Percentiles rank a stretch among this genome's conserved stretches.
Conservation (phyloP, 73 alveolate genomes). For the Paramecium tetraurelia region DNA sequence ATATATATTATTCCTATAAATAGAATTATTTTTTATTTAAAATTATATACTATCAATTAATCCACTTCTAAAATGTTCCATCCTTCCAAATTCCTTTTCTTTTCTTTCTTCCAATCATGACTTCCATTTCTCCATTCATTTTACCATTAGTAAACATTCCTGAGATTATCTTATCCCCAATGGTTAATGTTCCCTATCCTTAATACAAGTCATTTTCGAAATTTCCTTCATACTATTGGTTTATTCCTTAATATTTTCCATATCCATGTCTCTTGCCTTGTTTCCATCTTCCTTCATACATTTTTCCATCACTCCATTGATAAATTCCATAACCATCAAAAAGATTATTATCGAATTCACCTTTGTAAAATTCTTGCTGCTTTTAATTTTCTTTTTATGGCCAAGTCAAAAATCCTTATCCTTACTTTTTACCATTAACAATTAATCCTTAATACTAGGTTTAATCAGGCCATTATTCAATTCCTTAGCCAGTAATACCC, state of each 20-base stretch:
- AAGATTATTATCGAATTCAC: conserved; percentile 6
- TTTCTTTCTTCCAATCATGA: neutral
- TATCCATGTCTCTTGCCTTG: conserved; percentile 52
- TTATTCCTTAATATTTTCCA: conserved; percentile 39
- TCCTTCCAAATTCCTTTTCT: conserved; percentile 7
- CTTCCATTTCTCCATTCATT: neutral
- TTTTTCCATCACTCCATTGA: conserved; percentile 59
- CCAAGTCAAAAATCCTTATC: neutral
- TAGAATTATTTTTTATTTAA: too few species aligned
- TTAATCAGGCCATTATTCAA: conserved; percentile 22
- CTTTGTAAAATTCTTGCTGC: neutral
- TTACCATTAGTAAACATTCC: neutral
- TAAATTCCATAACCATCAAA: conserved; percentile 39
- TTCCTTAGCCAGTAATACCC: neutral
- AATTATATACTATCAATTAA: neutral
- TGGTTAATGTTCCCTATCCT: neutral
- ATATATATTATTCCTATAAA: too few species aligned
- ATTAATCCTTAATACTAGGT: neutral
- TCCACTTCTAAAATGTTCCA: neutral
- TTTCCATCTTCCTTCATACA: conserved; percentile 37
- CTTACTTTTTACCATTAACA: conserved; percentile 33
- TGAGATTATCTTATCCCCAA: neutral
- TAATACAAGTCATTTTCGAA: neutral
- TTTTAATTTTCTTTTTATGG: neutral
- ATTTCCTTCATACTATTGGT: neutral